Base-by-base conservation (phyloP, 805 yeast genomes). In the Monosporozyma siamensis region DNA sequence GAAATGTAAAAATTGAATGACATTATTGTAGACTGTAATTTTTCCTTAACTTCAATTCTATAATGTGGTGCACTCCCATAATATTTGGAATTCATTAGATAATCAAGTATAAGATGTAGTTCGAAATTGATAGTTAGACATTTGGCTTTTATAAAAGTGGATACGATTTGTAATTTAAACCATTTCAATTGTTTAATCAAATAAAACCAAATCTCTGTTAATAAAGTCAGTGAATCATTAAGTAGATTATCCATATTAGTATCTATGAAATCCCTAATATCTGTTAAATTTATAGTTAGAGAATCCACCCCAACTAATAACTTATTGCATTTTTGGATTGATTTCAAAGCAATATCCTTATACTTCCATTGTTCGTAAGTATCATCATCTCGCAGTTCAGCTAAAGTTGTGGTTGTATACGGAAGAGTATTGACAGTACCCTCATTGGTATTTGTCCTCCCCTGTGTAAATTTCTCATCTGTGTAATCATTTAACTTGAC, bases 41-140 rank as follows among this genome's bases (percentile, higher is more conserved):
- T 56, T 10, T 53, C 52, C 38, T 53, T 52, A 10, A 52, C 54
- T 11, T 35, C 26, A 4, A 3, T 23, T 15, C 24, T 35, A 24
- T 24, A 35, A 3, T 8, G 9, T 15, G 44, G 26, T 3, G 55
- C 38, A 15, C 39, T 39, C 2, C 20, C 20, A 52, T 39, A 48
- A 54, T 38, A 44, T 49, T 38, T 40, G 46, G 18, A 40, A 30
- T 35, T 52, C 23, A 32, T 27, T 21, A 48, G 53, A 35, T 58
- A 48, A 44, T 52, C 58, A 22, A 59, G 55, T 29, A 66, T 56
- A 40, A 67, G 54, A 17, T 75, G 79, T 40, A 82, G 56, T 46
- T 80, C 84, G 29, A 71, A 68, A n/a, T 82, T 83, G 14, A 82
- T 81, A 11, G 73, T 66, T 25, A 81, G 72, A 40, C 82, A 65